A percentile compares a stretch with the other conserved stretches of the same genome.
Evolutionary conservation across 306 rosid genomes (phyloP).

Genomic region (Hippophae tibetana): DNA sequence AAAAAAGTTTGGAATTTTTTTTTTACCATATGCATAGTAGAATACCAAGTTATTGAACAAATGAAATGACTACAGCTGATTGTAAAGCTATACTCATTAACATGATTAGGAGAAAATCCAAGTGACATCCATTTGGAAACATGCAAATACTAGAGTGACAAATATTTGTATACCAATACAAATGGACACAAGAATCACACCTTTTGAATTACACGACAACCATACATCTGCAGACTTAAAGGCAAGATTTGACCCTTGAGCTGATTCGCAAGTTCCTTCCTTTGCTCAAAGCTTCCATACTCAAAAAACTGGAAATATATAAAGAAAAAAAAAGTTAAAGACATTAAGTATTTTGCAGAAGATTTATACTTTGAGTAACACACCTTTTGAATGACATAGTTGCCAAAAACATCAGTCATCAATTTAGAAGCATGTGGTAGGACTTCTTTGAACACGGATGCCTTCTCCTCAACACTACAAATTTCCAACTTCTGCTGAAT

Average conservation of each 20-base stretch:
- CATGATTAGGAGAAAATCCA: too few relatives aligned
- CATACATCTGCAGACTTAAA: constrained; percentile 67
- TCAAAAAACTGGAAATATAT: constrained; percentile 40
- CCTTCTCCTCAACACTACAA: constrained; percentile 50
- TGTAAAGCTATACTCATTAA: too few relatives aligned
- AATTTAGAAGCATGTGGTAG: constrained; percentile 44
- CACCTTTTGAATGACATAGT: constrained; percentile 69
- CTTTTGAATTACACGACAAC: constrained; percentile 81
- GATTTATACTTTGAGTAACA: constrained; percentile 7
- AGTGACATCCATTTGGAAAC: too few relatives aligned
- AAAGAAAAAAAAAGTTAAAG: too few relatives aligned
- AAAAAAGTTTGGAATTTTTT: too few relatives aligned
- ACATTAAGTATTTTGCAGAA: background rate
- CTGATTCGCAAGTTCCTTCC: constrained; percentile 46
- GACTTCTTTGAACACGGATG: constrained; percentile 53
- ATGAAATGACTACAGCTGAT: too few relatives aligned
- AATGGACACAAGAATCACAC: constrained; percentile 15
- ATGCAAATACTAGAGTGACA: background rate
- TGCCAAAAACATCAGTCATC: constrained; percentile 63
- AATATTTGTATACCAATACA: background rate
- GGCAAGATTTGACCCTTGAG: constrained; percentile 46
- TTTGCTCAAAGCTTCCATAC: constrained; percentile 50
- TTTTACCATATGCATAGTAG: too few relatives aligned
- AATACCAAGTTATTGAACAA: too few relatives aligned
- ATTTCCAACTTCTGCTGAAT: constrained; percentile 61